Evolutionary conservation across 192 early-diverging fungal genomes (phyloP).

Genomic region (Podila verticillata): DNA sequence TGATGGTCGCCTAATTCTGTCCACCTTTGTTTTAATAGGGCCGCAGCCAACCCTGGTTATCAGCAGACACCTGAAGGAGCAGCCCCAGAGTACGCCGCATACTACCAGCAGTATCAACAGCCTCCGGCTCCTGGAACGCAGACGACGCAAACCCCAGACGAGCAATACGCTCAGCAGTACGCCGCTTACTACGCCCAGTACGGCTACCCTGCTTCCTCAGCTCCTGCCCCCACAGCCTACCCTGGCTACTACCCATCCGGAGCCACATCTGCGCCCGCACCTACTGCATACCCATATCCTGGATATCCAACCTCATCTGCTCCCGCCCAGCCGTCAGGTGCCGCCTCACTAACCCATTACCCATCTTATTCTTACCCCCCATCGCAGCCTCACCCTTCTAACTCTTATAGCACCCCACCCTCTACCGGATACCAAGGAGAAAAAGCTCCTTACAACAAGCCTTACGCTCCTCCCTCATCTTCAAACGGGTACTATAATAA

Average conservation of each 20-base stretch:
- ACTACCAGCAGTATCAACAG: constrained; percentile 25
- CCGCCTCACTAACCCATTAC: constrained; percentile 40
- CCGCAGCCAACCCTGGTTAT: constrained; percentile 45
- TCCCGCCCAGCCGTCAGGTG: constrained; percentile 5
- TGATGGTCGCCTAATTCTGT: background rate
- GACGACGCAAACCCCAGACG: constrained; percentile 10
- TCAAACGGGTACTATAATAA: constrained; percentile 1
- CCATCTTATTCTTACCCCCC: constrained; percentile 37
- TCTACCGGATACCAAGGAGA: constrained; percentile 5
- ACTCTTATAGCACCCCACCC: constrained; percentile 32
- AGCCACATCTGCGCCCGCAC: constrained; percentile 7
- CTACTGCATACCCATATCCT: constrained; percentile 20
- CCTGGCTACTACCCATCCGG: constrained; percentile 8
- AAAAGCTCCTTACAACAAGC: background rate
- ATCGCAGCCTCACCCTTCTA: constrained; percentile 26
- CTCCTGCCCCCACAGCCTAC: constrained; percentile 17
- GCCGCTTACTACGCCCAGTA: constrained; percentile 44
- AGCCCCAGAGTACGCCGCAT: constrained; percentile 31
- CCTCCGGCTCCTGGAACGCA: constrained; percentile 6
- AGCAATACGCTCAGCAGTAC: constrained; percentile 52
- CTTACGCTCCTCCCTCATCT: background rate
- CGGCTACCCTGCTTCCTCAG: constrained; percentile 11
- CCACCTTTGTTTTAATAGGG: constrained; percentile 5
- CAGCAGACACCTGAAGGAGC: constrained; percentile 13
- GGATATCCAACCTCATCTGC: constrained; percentile 10